Percentiles rank a stretch among this genome's conserved stretches.
Conservation (phyloP, 495 filamentous ascomycete genomes). For the Neurospora sublineolata region DNA sequence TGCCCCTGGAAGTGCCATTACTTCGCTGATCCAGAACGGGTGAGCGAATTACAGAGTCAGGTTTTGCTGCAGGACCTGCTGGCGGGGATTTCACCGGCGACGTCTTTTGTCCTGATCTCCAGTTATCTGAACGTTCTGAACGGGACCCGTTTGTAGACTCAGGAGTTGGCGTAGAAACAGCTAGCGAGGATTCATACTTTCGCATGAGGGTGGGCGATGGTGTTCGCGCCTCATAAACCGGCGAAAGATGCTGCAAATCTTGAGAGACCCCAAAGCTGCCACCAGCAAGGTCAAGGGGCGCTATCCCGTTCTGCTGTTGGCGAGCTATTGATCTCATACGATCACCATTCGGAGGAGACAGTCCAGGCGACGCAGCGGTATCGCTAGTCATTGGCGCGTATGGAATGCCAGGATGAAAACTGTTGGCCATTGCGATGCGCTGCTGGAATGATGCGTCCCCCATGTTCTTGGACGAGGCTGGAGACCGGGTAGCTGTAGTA, state of each 20-base stretch:
- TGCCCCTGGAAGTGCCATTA: constrained; percentile 27
- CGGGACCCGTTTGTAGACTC: constrained; percentile 6
- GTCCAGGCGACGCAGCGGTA: constrained; percentile 9
- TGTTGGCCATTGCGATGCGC: constrained; percentile 16
- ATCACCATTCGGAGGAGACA: constrained; percentile 10
- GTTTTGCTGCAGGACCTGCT: constrained; percentile 10
- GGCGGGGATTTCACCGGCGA: constrained; percentile 6
- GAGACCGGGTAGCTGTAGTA: constrained; percentile 22
- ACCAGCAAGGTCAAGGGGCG: constrained; percentile 36
- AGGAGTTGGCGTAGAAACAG: background rate
- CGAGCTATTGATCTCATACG: constrained; percentile 24
- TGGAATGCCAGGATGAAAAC: constrained; percentile 8
- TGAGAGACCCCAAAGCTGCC: constrained; percentile 19
- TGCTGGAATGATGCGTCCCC: constrained; percentile 21
- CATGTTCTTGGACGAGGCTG: constrained; percentile 2
- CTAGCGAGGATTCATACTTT: constrained; percentile 22
- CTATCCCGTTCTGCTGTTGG: constrained; percentile 29
- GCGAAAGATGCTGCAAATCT: constrained; percentile 39
- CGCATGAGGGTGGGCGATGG: constrained; percentile 36
- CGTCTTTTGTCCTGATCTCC: constrained; percentile 8
- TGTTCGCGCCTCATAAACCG: constrained; percentile 43
- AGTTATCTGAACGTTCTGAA: constrained; percentile 5
- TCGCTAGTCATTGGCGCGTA: constrained; percentile 11
- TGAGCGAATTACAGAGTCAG: constrained; percentile 14
- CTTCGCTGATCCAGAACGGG: constrained; percentile 21